These are phyloP conservation scores for Cordyceps tenuipes DNA, from an alignment of 2,329 filamentous ascomycete genomes.

Conservation along the genomic window DNA sequence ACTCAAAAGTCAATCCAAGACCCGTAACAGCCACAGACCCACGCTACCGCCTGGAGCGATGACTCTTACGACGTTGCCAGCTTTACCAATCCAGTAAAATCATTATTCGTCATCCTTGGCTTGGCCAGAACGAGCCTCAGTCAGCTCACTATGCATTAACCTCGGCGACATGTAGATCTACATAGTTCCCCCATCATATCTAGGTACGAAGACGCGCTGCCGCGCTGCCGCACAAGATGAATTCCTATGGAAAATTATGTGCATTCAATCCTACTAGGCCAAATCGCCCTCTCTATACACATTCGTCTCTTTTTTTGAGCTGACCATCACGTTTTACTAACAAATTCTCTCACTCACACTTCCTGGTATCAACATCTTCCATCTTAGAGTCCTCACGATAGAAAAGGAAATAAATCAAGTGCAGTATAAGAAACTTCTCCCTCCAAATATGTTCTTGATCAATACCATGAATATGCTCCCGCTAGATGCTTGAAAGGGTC, in stretches of 20 bases:
- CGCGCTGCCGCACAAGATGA: background rate
- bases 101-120: constrained; percentile 8
- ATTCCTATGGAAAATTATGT: background rate
- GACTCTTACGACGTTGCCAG: background rate
- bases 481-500: constrained; percentile 22
- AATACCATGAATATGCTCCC: constrained; percentile 8
- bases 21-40: constrained; percentile 5
- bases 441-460: background rate
- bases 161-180: background rate
- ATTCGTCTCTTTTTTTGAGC: background rate
- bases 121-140: background rate
- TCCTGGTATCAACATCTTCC: constrained; percentile 8
- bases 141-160: background rate
- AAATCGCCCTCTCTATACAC: background rate
- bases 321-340: background rate
- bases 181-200: background rate
- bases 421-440: background rate
- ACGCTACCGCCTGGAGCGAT: background rate
- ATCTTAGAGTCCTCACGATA: background rate
- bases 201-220: background rate
- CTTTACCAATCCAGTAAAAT: background rate
- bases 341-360: background rate
- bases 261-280: background rate
- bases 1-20: background rate
- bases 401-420: background rate